Evolutionary conservation across 371 early-diverging fungal genomes (phyloP), one percentile per base, ranked within the genome.

Genomic region (Thermomucor indicae-seudaticae): DNA sequence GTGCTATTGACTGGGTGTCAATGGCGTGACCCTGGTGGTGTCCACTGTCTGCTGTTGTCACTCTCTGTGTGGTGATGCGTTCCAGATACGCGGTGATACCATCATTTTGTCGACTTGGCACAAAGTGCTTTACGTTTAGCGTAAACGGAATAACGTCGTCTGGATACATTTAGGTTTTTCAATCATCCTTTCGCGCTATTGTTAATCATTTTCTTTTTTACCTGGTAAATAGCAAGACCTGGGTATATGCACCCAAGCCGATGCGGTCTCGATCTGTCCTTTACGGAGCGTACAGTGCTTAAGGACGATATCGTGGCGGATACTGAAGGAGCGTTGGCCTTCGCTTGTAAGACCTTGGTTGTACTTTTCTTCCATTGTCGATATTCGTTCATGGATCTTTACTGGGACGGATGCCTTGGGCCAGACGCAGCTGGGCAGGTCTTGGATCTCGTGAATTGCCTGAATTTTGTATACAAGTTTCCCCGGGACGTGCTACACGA

Each of bases 381-480:
- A 54, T 30, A 65, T 61, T 3, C 41, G 53, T n/a, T 57, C 65
- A 30, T 44, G 58, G 10, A 61, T 57, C 11, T 41, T 12, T 4
- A 61, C 20, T 1, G 32, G 37, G 0, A 38, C 17, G 7, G 65
- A 60, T 31, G 30, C 55, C 52, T 61, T 60, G n/a, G 61, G 65
- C 39, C 62, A 61, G 11, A 65, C 39, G 1, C 55, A 57, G 28
- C 50, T 42, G 24, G 62, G 62, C n/a, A 64, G 24, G 38, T 60
- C 52, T 7, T 20, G 19, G 8, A 54, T 22, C 38, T 61, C 55
- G 12, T 65, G 58, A 2, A 57, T 49, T 6, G 62, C 61, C 25
- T 65, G 60, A 25, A 65, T 4, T 25, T 61, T 65, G 49, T 61
- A 65, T 30, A 47, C 49, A n/a, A 65, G 51, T 38, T 43, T 57